Evolutionary conservation across 495 filamentous ascomycete genomes (phyloP), one percentile per base, ranked within the genome.

Genomic region (Neurospora intermedia): DNA sequence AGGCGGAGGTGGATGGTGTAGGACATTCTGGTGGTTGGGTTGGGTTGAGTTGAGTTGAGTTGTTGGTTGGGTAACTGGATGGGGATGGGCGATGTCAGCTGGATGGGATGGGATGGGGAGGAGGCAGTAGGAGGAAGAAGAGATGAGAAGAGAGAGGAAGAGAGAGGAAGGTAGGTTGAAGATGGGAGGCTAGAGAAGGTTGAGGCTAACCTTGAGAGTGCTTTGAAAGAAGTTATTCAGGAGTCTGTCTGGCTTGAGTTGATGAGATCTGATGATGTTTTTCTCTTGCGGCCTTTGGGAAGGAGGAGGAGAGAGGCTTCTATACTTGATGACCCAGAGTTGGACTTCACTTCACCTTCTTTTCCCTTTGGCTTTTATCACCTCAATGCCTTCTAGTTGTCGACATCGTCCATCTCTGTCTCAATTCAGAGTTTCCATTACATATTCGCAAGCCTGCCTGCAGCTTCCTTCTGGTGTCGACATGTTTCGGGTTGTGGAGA

Each of bases 1-100:
- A 71, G 15, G 69, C 43, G 69, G 72, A 73, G 15, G 35, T 72
- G 45, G 31, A 73, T 2, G 11, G 31, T 35, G 72, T 73, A 73
- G 72, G 40, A 18, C 70, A 66, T 66, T 66, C 35, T 66, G 11
- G 11, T 6, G 54, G 54, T 66, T 3, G 54, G 8, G 46, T 27
- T 42, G 4, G 20, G 20, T 48, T 48, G 35, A 6, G 39, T 39
- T 39, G 38, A 5, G n/a, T n/a, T 39, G 8, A 11, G 7, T 23
- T 48, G 45, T 6, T 46, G 43, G 6, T 27, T 18, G 39, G 54
- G 39, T 40, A 40, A 0, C 8, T 27, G 10, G 46, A 48, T 48
- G 45, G 39, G 39, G 40, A 0, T 41, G 40, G 40, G 40, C 6
- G 27, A 27, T 5, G 54, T 66, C 35, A 66, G 54, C 15, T 35